These are phyloP conservation scores for Auxenochlorella pyrenoidosa DNA, from an alignment of 139 green algal genomes.

Conservation along the genomic window DNA sequence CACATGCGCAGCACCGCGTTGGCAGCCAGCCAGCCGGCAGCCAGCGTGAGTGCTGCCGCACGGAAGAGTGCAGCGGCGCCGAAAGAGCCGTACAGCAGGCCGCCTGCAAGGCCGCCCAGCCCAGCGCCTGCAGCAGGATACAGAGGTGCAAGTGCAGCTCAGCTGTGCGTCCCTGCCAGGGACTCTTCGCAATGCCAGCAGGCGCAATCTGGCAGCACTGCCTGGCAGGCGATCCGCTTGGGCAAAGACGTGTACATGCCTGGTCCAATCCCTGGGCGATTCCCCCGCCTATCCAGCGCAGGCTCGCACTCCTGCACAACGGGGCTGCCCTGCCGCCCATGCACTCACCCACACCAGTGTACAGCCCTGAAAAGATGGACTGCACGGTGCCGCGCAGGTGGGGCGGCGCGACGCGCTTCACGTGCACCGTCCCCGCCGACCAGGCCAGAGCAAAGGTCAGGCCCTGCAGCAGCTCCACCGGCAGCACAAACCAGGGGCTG, in stretches of 20 bases:
- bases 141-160: not conserved
- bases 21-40: not conserved
- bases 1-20: not conserved
- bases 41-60: not conserved
- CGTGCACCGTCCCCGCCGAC: constrained; percentile 40
- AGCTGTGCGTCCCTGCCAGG: no score
- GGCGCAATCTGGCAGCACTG: no score
- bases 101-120: constrained; percentile 34
- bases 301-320: no score
- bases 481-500: constrained; percentile 52
- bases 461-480: constrained; percentile 55
- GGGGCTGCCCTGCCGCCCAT: no score
- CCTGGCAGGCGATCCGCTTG: no score
- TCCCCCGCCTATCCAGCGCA: no score
- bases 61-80: constrained; percentile 26
- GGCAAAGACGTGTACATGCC: no score
- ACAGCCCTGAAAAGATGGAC: constrained; percentile 27
- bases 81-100: constrained; percentile 34
- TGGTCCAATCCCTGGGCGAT: no score
- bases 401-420: constrained; percentile 33
- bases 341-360: constrained; percentile 32
- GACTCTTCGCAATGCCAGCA: no score
- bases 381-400: constrained; percentile 37
- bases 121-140: not conserved
- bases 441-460: constrained; percentile 56